Evolutionary conservation across 176 grass and related monocot genomes (phyloP).

Genomic region (Eleusine coracana): DNA sequence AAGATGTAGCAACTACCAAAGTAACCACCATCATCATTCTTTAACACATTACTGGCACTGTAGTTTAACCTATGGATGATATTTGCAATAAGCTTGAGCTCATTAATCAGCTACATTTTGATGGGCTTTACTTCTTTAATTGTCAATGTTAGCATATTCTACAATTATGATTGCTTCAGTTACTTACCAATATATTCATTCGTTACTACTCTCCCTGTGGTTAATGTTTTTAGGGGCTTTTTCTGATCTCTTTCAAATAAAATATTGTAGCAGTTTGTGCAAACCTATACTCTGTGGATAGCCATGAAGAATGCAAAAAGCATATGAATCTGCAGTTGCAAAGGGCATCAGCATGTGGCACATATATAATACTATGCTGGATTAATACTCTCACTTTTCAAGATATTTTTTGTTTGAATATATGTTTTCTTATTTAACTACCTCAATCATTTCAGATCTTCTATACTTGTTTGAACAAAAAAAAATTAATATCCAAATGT

Average conservation of each 20-base stretch:
- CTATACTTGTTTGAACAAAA: background rate
- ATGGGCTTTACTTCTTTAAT: no score
- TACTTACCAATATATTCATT: background rate
- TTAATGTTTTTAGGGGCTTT: background rate
- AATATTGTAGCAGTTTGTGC: no score
- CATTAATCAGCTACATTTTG: background rate
- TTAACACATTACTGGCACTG: background rate
- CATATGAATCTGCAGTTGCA: no score
- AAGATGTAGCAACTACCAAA: background rate
- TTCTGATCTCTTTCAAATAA: background rate
- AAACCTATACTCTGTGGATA: no score
- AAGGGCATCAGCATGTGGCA: background rate
- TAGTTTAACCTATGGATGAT: background rate
- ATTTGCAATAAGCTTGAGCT: background rate
- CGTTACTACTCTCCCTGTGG: background rate
- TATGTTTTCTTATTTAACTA: background rate
- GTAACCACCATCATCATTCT: background rate
- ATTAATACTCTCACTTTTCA: background rate
- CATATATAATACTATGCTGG: background rate
- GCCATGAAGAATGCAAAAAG: no score
- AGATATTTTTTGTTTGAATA: background rate
- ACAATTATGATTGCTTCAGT: background rate
- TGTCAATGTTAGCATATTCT: background rate
- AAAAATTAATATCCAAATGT: constrained; percentile 13
- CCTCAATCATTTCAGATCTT: background rate